These are phyloP conservation scores for Catenaria anguillulae DNA, from an alignment of 371 early-diverging fungal genomes.

Conservation along the genomic window DNA sequence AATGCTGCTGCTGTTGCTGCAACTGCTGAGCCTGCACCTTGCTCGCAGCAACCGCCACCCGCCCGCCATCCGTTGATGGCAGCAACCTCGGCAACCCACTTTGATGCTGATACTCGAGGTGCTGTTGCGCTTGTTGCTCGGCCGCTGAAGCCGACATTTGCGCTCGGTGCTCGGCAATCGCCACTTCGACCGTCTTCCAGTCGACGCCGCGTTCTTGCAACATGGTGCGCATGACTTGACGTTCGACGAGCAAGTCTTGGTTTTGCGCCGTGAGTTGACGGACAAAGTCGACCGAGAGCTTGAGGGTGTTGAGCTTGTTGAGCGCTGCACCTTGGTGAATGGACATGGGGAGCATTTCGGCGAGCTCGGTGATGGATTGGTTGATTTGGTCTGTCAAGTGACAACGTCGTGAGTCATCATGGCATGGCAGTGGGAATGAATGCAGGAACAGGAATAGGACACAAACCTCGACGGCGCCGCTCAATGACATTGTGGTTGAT, in stretches of 20 bases:
- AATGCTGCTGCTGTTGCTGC: too few relatives aligned
- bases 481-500: slow-evolving; percentile 4
- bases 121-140: too few relatives aligned
- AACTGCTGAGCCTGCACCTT: too few relatives aligned
- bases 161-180: too few relatives aligned
- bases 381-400: slow-evolving; percentile 2
- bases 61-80: too few relatives aligned
- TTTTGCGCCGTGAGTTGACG: background rate
- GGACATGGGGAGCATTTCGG: background rate
- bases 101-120: too few relatives aligned
- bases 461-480: slow-evolving; percentile 5
- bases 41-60: too few relatives aligned
- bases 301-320: background rate
- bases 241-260: background rate
- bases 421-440: background rate
- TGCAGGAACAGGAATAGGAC: background rate
- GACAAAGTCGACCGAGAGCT: background rate
- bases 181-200: background rate
- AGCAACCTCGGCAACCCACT: too few relatives aligned
- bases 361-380: background rate
- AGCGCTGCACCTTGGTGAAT: background rate
- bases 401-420: background rate
- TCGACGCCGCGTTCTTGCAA: background rate
- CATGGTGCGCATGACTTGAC: background rate
- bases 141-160: too few relatives aligned